Percentiles rank a stretch among this genome's conserved stretches.
These are phyloP conservation scores for Baeospora myosura DNA, from an alignment of 1,284 basidiomycete species.

Conservation along the genomic window DNA sequence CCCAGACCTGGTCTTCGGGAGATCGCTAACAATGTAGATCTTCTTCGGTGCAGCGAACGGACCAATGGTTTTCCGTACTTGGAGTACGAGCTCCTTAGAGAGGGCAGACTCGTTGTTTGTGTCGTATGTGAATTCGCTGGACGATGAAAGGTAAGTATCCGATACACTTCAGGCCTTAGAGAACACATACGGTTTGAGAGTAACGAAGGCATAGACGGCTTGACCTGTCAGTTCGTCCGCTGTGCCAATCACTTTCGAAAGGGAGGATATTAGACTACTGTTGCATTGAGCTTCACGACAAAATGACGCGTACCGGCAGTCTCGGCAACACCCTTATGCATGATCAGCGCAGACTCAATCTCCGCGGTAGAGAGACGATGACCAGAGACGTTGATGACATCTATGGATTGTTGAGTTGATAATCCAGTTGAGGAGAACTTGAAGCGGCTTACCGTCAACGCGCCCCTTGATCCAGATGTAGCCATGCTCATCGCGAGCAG, in stretches of 20 bases:
- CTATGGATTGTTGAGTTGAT: conserved; percentile 27
- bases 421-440: conserved; percentile 9
- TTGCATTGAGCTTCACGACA: conserved; percentile 1
- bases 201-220: conserved; percentile 82
- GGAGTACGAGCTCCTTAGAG: conserved; percentile 84
- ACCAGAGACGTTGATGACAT: conserved; percentile 92
- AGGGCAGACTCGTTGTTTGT: conserved; percentile 63
- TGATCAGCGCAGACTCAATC: conserved; percentile 92
- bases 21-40: conserved; percentile 78
- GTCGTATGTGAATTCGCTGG: conserved; percentile 77
- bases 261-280: neutral
- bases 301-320: conserved; percentile 54
- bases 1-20: conserved; percentile 96
- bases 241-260: conserved; percentile 67
- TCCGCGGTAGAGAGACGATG: conserved; percentile 96
- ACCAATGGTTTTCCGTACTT: conserved; percentile 94
- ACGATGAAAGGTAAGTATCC: neutral
- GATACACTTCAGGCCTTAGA: neutral
- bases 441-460: conserved; percentile 74
- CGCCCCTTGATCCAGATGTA: conserved; percentile 99
- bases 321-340: conserved; percentile 93
- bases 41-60: conserved; percentile 95
- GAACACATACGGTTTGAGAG: conserved; percentile 62
- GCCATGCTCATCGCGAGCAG: conserved; percentile 88
- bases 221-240: conserved; percentile 85